Evolutionary conservation across 2,329 filamentous ascomycete genomes (phyloP), one percentile per base, ranked within the genome.

Genomic region (Penicillium sp.): DNA sequence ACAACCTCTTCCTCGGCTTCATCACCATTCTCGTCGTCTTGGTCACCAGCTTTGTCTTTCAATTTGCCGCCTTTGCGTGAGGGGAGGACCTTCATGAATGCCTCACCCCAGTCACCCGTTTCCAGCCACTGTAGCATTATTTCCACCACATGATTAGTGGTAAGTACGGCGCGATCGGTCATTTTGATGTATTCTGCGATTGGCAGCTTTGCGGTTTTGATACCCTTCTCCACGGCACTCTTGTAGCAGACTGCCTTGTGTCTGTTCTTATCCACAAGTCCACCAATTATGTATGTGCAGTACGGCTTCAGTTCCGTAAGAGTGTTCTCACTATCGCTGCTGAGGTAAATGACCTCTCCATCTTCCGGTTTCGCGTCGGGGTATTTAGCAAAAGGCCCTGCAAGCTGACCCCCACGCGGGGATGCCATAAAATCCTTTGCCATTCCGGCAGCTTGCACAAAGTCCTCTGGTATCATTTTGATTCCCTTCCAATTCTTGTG

Each of bases 121-220:
- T 97, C 91, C 51, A 99, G 75, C 92, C 92, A 99, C 61, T 86
- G 87, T 42, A 96, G 77, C 91, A 99, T 96, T 59, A 99, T 97
- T 75, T 97, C 93, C 43, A 94, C 85, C 1, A 99, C 94, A 68
- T 99, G 94, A 69, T 97, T 99, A 7, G 93, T 97, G 3, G 93
- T 88, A 53, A 99, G 78, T 4, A 99, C 90, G 64, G 88, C 86
- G 28, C 94, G 85, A 65, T 89, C 92, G 52, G 87, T 83, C 90
- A 99, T 95, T 60, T 91, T 83, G 80, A 99, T 88, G 72, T 91
- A 97, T 59, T 97, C 87, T n/a, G 92, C 91, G 65, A 99, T 97
- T 0, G 94, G 94, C 51, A 99, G 74, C 70, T 91, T 92, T 2
- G 93, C 94, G 0, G 94, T 97, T 60, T 88, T 88, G 64, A 99